These are phyloP conservation scores for Juglanconis juglandina DNA, from an alignment of 2,329 filamentous ascomycete species.

Conservation along the genomic window DNA sequence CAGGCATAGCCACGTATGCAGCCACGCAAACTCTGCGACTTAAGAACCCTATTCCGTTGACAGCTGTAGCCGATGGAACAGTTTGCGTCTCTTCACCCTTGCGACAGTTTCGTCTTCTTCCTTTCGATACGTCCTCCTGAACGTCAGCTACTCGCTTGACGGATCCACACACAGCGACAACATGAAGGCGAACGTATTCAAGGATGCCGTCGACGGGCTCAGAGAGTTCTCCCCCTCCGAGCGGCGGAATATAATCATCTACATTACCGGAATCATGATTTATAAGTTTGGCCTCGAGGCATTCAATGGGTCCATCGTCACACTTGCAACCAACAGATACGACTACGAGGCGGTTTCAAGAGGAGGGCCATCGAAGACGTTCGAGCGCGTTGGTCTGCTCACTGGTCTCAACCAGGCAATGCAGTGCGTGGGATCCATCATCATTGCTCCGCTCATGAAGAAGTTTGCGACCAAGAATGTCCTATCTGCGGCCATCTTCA, in stretches of 20 bases:
- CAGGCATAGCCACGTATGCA: background rate
- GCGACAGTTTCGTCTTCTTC: too few species aligned
- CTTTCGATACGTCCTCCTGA: background rate
- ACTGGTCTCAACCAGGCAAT: slow-evolving; percentile 48
- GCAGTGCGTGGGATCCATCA: slow-evolving; percentile 47
- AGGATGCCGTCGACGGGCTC: slow-evolving; percentile 6
- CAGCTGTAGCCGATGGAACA: too few species aligned
- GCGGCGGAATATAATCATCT: slow-evolving; percentile 42
- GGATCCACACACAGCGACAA: background rate
- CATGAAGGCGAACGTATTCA: slow-evolving; percentile 5
- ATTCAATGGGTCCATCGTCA: slow-evolving; percentile 48
- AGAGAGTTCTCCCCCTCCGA: slow-evolving; percentile 31
- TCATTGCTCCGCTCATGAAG: slow-evolving; percentile 48
- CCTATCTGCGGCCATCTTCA: slow-evolving; percentile 38
- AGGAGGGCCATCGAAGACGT: slow-evolving; percentile 33
- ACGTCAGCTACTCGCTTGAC: background rate
- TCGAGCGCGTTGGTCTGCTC: slow-evolving; percentile 44
- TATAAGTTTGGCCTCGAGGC: slow-evolving; percentile 51
- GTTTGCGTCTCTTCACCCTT: too few species aligned
- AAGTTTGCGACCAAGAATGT: slow-evolving; percentile 45
- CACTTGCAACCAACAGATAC: slow-evolving; percentile 47
- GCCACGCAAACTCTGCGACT: background rate
- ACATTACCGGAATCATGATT: slow-evolving; percentile 48
- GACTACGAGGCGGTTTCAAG: slow-evolving; percentile 38
- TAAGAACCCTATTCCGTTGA: background rate